phyloP scores from a whole-genome alignment of 2,329 filamentous ascomycete genomes.

The Leptosphaerulina australis region DNA sequence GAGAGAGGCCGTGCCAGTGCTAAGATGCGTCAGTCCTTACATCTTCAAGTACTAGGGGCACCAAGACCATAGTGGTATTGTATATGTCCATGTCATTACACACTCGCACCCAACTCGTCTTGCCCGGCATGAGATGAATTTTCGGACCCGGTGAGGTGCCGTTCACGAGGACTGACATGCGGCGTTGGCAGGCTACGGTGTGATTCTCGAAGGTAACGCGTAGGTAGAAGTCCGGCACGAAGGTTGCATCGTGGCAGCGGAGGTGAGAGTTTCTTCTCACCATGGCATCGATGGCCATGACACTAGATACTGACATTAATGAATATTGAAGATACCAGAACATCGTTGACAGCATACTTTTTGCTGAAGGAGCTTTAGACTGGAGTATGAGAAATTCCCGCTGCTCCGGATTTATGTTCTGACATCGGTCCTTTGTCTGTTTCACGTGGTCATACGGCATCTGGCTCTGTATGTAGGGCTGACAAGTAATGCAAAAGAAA shows the following conservation, averaged over 20 bases:
- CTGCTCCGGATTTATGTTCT: not conserved
- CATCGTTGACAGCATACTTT: not conserved
- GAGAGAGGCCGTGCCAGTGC: constrained; percentile 72
- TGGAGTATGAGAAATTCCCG: not conserved
- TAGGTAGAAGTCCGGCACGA: constrained; percentile 56
- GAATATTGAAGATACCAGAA: not conserved
- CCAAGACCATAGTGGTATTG: constrained; percentile 62
- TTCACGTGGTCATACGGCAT: not conserved
- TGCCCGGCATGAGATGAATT: constrained; percentile 55
- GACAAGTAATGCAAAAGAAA: constrained; percentile 1
- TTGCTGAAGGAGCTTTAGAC: not conserved
- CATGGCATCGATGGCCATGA: not conserved
- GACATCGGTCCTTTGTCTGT: constrained; percentile 3
- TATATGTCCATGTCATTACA: constrained; percentile 62
- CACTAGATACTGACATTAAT: not conserved
- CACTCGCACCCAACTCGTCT: constrained; percentile 62
- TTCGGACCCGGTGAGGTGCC: constrained; percentile 60
- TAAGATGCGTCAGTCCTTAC: constrained; percentile 40
- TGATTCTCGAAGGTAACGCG: constrained; percentile 53
- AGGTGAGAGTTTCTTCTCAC: not conserved
- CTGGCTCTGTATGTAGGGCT: not conserved
- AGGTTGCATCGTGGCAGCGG: constrained; percentile 26
- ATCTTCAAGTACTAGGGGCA: no score
- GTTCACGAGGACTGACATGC: constrained; percentile 59
- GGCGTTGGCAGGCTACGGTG: constrained; percentile 54